These are phyloP conservation scores for Syzygium oleosum DNA, from an alignment of 345 rosid genomes.

Conservation along the genomic window DNA sequence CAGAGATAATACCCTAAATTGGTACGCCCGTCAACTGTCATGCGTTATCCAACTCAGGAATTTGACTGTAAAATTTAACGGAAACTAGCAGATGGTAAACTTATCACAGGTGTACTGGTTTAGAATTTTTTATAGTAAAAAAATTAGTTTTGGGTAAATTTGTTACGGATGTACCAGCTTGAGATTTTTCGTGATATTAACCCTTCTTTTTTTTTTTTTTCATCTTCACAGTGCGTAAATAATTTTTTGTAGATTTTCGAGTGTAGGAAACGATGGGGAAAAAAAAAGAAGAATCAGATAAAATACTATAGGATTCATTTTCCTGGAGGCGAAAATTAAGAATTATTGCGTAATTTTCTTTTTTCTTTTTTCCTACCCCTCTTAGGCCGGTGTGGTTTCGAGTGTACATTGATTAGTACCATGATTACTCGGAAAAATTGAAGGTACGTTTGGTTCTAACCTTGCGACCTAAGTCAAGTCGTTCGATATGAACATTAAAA, in stretches of 20 bases:
- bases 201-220: too few relatives aligned
- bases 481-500: not conserved
- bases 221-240: too few relatives aligned
- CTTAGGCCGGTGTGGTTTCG: not conserved
- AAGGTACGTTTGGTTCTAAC: not conserved
- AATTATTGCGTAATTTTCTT: rapidly evolving
- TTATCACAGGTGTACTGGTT: too few relatives aligned
- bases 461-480: not conserved
- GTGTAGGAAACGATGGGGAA: not conserved
- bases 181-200: too few relatives aligned
- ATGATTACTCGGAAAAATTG: not conserved
- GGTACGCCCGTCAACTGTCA: too few relatives aligned
- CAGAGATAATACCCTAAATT: too few relatives aligned
- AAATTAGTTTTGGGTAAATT: too few relatives aligned
- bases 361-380: not conserved
- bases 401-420: not conserved
- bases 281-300: not conserved
- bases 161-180: too few relatives aligned
- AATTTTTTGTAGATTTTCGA: not conserved
- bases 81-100: too few relatives aligned
- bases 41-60: too few relatives aligned
- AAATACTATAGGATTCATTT: not conserved
- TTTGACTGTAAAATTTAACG: too few relatives aligned
- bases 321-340: not conserved
- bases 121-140: too few relatives aligned